These are phyloP conservation scores for Pezicula radicicola DNA, from an alignment of 2,329 filamentous ascomycete species.

Conservation along the genomic window DNA sequence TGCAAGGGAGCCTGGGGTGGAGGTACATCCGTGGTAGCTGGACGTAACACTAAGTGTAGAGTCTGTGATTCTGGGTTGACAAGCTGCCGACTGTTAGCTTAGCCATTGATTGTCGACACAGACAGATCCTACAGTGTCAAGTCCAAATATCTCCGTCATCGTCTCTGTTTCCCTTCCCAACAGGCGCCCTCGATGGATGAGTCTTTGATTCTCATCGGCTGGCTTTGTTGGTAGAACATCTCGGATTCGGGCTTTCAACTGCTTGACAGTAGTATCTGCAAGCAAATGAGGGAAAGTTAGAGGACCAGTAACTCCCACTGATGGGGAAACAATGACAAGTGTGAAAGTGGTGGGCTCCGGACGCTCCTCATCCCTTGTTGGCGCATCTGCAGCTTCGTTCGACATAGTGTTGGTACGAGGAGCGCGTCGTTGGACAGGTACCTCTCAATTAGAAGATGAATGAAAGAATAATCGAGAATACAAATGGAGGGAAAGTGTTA, in stretches of 20 bases:
- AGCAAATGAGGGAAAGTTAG: conserved; percentile 47
- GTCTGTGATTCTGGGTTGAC: conserved; percentile 45
- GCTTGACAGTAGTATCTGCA: conserved; percentile 48
- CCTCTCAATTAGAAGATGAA: background rate
- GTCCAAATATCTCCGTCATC: conserved; percentile 54
- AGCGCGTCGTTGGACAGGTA: background rate
- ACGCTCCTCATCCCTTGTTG: conserved; percentile 15
- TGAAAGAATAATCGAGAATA: background rate
- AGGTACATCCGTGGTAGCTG: conserved; percentile 19
- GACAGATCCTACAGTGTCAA: conserved; percentile 34
- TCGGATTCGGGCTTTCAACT: conserved; percentile 57
- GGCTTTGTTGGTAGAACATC: conserved; percentile 47
- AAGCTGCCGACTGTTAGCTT: conserved; percentile 31
- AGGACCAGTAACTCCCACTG: conserved; percentile 47
- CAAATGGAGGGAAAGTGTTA: too few relatives aligned
- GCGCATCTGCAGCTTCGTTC: conserved; percentile 9
- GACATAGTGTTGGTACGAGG: conserved; percentile 15
- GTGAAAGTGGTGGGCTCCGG: conserved; percentile 39
- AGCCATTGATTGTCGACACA: background rate
- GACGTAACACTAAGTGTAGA: conserved; percentile 51
- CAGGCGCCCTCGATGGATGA: conserved; percentile 59
- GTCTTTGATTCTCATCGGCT: conserved; percentile 50
- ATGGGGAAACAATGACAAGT: conserved; percentile 58
- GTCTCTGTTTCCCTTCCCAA: conserved; percentile 52
- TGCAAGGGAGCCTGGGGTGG: conserved; percentile 2